Percentiles rank a stretch among this genome's conserved stretches.
These are phyloP conservation scores for Fulvia fulva DNA, from an alignment of 2,329 filamentous ascomycete species.

Conservation along the genomic window DNA sequence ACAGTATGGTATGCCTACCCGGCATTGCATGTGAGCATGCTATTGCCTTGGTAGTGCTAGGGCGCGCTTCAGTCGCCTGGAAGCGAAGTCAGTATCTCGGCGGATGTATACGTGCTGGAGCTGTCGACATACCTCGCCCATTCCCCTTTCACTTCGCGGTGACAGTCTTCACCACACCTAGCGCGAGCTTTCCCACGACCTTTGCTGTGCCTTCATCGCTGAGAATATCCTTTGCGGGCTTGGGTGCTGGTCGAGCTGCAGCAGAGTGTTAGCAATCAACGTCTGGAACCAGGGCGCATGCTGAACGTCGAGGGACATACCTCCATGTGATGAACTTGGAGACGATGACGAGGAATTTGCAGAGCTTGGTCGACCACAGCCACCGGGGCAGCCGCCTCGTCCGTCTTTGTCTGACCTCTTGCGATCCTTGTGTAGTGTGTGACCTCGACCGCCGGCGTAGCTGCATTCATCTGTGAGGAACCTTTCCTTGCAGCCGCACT, in stretches of 20 bases:
- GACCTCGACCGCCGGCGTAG: not conserved
- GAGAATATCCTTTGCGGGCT: not conserved
- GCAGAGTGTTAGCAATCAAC: not conserved
- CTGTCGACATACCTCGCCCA: not conserved
- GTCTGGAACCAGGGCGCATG: too few species aligned
- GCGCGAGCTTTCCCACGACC: slow-evolving; percentile 4
- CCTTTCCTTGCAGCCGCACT: slow-evolving; percentile 8
- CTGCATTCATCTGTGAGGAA: slow-evolving; percentile 8
- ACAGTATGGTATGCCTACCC: not conserved
- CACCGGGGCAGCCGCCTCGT: slow-evolving; percentile 1
- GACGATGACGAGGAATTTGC: not conserved
- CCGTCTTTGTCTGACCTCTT: slow-evolving; percentile 1
- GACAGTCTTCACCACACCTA: slow-evolving; percentile 6
- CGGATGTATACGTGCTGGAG: not conserved
- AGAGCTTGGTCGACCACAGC: not conserved
- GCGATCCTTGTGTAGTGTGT: slow-evolving; percentile 9
- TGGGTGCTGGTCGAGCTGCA: not conserved
- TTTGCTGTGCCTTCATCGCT: not conserved
- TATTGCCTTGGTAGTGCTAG: not conserved
- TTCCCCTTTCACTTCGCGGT: not conserved
- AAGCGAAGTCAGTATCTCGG: not conserved
- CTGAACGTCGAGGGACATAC: too few species aligned
- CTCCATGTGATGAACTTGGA: not conserved
- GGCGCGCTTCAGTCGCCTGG: not conserved
- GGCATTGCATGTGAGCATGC: not conserved